These are phyloP conservation scores for Sporisorium reilianum DNA, from an alignment of 1,284 basidiomycete genomes.

Conservation along the genomic window DNA sequence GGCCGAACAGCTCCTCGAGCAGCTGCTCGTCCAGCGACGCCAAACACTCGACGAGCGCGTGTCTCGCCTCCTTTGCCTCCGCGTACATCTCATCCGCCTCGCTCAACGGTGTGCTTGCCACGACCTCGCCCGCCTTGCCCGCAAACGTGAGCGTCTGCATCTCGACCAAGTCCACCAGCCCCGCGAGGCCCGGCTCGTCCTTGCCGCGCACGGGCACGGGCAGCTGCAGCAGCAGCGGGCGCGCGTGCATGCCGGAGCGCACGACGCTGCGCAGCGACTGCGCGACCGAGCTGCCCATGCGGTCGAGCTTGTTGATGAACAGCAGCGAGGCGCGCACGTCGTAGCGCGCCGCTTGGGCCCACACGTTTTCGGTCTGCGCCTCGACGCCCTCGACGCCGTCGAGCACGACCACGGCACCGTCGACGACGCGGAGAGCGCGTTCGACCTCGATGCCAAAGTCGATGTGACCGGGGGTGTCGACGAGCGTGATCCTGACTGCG, in stretches of 20 bases:
- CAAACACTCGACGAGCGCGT: conserved; percentile 79
- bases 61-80: conserved; percentile 78
- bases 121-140: conserved; percentile 59
- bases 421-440: conserved; percentile 87
- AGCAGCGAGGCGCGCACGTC: conserved; percentile 80
- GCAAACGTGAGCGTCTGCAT: conserved; percentile 53
- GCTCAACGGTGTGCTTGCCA: conserved; percentile 29
- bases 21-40: conserved; percentile 83
- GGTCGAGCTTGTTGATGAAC: conserved; percentile 89
- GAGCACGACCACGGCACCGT: conserved; percentile 86
- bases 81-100: conserved; percentile 73
- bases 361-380: conserved; percentile 87
- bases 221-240: conserved; percentile 80
- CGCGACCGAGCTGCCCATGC: conserved; percentile 82
- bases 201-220: conserved; percentile 80
- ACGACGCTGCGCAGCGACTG: conserved; percentile 79
- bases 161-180: conserved; percentile 60
- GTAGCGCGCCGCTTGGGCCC: conserved; percentile 87
- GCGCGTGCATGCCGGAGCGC: conserved; percentile 78
- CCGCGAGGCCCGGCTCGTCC: conserved; percentile 78
- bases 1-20: conserved; percentile 75
- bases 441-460: conserved; percentile 96
- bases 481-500: conserved; percentile 78
- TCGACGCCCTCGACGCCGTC: conserved; percentile 93
- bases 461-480: conserved; percentile 91